Base-by-base conservation (phyloP, 2,329 filamentous ascomycete species). In the Colletotrichum truncatum region DNA sequence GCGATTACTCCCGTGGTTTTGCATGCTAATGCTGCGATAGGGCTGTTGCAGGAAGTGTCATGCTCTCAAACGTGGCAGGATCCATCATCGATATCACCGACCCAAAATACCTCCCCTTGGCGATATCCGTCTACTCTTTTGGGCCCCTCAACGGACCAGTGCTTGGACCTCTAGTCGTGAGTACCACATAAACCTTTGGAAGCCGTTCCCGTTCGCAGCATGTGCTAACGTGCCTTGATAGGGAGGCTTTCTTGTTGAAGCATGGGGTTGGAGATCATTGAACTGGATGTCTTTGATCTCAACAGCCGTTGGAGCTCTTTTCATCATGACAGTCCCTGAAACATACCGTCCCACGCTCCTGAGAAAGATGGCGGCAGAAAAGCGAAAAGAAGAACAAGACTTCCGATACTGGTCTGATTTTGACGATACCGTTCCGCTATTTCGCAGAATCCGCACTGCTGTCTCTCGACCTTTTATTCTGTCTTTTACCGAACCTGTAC, bases 251-350 rank as follows among this genome's bases (percentile, higher is more conserved):
- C 82, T 89, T 1, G 89, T 67, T 68, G 78, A 85, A 68, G 81
- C 84, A 63, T 76, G 88, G 12, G 87, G 87, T 25, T 91, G 88
- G 88, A 77, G 88, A 23, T 90, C 87, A 84, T 86, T 86, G 43
- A 85, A 87, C 70, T 89, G 87, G 85, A 81, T 87, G 30, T 81
- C 82, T 6, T 76, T 87, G 72, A 89, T 90, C 34, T 79, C 84
- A 7, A 81, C 82, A 1, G 86, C 78, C 2, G 74, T 84, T 3
- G 83, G 86, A 0, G 83, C 84, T 67, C 69, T 80, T 18, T 77
- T 87, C 66, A 80, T 87, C n/a, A 75, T 79, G 25, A 69, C 80
- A 10, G 75, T 85, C 51, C 80, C 79, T 34, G 87, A 89, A 71
- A 88, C 86, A 0, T 89, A 89, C 70, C 79, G 81, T 0, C 86